phyloP scores from a whole-genome alignment of 768 basidiomycete genomes.

The Paxillus involutus region DNA sequence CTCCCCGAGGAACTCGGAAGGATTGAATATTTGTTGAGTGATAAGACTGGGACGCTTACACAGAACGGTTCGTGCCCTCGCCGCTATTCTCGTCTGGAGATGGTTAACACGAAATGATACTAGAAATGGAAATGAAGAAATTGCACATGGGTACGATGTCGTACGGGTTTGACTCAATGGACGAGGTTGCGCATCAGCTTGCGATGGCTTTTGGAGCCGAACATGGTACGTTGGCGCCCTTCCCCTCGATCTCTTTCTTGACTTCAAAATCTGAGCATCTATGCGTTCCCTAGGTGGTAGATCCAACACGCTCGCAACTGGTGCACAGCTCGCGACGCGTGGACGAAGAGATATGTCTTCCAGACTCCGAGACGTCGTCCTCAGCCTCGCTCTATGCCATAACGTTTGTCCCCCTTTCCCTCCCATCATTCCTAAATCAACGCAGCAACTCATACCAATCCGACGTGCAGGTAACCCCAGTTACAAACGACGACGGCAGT shows the following conservation, averaged over 20 bases:
- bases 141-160: conserved; percentile 99
- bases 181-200: conserved; percentile 94
- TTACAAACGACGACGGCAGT: conserved; percentile 89
- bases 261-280: not conserved
- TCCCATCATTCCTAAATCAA: not conserved
- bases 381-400: conserved; percentile 93
- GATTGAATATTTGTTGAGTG: conserved; percentile 93
- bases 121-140: conserved; percentile 99
- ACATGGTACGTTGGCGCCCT: conserved; percentile 38
- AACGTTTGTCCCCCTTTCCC: conserved; percentile 57
- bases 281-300: conserved; percentile 38
- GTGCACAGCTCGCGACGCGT: conserved; percentile 78
- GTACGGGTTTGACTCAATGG: conserved; percentile 97
- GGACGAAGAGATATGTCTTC: conserved; percentile 95
- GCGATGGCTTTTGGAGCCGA: conserved; percentile 77
- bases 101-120: not conserved
- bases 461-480: conserved; percentile 86
- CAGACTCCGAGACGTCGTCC: conserved; percentile 86
- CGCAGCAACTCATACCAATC: not conserved
- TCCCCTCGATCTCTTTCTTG: not conserved
- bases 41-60: conserved; percentile 97
- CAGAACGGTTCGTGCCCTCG: conserved; percentile 74
- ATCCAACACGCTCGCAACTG: conserved; percentile 66
- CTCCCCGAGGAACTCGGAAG: conserved; percentile 95
- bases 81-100: not conserved